Conservation (phyloP, 2,329 filamentous ascomycete species). For the Aciculosporium take region DNA sequence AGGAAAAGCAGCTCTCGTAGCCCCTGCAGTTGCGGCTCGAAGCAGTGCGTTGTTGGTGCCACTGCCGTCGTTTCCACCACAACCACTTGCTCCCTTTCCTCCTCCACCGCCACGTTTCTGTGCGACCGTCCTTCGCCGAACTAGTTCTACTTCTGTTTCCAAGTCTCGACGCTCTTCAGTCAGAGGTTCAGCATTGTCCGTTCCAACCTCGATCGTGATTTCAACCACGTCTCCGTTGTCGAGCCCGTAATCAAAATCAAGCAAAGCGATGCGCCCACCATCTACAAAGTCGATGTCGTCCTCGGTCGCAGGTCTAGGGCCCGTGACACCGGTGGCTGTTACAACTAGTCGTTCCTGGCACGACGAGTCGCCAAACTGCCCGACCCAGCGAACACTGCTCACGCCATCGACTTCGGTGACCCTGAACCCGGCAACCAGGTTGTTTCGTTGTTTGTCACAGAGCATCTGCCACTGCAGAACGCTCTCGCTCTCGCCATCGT, state of each 20-base stretch:
- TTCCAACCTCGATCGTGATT: conserved; percentile 60
- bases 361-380: conserved; percentile 32
- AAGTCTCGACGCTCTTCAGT: conserved; percentile 62
- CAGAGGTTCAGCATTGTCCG: conserved; percentile 51
- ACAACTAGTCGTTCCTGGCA: conserved; percentile 48
- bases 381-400: conserved; percentile 59
- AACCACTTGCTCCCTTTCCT: background rate
- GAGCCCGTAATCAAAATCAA: conserved; percentile 57
- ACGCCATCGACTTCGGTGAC: conserved; percentile 52
- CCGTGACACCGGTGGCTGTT: conserved; percentile 55
- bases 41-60: conserved; percentile 28
- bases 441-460: conserved; percentile 55
- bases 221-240: conserved; percentile 41
- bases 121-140: conserved; percentile 58
- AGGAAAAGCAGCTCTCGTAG: conserved; percentile 15
- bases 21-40: conserved; percentile 32
- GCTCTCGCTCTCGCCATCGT: conserved; percentile 18
- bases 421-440: conserved; percentile 53
- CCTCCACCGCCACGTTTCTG: conserved; percentile 34
- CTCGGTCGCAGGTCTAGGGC: conserved; percentile 42
- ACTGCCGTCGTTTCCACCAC: background rate
- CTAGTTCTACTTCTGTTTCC: conserved; percentile 65
- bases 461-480: conserved; percentile 56
- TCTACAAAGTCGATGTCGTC: conserved; percentile 65
- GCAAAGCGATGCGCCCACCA: conserved; percentile 55